Base-by-base conservation (phyloP, 768 basidiomycete genomes). In the Dacryopinax primogenitus region DNA sequence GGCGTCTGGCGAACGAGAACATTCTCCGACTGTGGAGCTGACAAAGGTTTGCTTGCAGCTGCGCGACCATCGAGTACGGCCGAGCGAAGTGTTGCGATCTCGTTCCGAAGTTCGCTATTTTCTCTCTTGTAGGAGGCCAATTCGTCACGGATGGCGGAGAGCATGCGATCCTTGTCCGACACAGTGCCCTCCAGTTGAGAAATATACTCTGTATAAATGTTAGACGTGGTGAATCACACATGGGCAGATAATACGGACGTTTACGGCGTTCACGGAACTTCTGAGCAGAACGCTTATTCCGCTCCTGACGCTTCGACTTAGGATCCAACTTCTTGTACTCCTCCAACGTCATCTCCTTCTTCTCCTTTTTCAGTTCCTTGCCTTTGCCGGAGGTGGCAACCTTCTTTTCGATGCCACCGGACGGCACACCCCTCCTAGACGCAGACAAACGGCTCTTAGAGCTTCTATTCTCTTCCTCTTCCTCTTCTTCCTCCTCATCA, bases 251-350 rank as follows among this genome's bases (percentile, higher is more conserved):
- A 36, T 33, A 72, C 76, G 58, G 32, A 89, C 91, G 94, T 79
- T 97, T 98, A 74, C 93, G 80, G 36, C 95, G 78, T 32, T 92
- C 90, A n/a, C 95, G 82, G 77, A 97, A 97, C 73, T 95, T 96
- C 64, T 94, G 78, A 0, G 95, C 95, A 69, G 86, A 88, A 70
- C 97, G 92, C 85, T 99, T 99, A 78, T 99, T 99, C 62, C 95
- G 75, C 44, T 98, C 78, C 74, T 98, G 95, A 9, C 96, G 78
- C 76, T 98, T 98, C 79, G 98, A 94, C 77, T 95, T 97, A 71
- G 86, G 87, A 3, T 85, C 84, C 83, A 99, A 88, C 75, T 92
- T 97, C 73, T 90, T 86, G 78, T 97, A 96, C 67, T 93, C 92
- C 69, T 96, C 95, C 0, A 92, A 87, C 2, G 84, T 82, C 7